Conservation (phyloP, 116 monocot species). For the Phalaenopsis hybrid region DNA sequence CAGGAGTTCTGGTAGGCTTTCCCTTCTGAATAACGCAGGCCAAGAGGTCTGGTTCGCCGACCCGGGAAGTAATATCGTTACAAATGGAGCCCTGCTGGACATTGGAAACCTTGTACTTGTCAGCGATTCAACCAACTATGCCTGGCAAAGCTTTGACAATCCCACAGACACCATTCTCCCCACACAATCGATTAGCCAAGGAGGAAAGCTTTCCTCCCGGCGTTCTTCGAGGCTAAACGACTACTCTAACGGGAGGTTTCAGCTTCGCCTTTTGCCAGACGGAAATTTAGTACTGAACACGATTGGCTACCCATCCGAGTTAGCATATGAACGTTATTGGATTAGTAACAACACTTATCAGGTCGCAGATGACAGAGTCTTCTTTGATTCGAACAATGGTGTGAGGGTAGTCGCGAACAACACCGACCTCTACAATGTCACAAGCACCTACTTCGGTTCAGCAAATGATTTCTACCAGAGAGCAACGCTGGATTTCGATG, state of each 20-base stretch:
- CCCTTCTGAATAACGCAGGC: constrained; percentile 10
- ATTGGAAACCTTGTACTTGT: constrained; percentile 30
- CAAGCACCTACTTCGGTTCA: neutral
- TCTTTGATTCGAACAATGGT: neutral
- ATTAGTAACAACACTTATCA: neutral
- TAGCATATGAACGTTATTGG: constrained; percentile 16
- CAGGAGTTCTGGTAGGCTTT: constrained; percentile 15
- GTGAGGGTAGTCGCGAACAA: neutral
- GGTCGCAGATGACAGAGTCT: neutral
- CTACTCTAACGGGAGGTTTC: constrained; percentile 23
- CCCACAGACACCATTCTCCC: constrained; percentile 40
- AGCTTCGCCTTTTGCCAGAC: constrained; percentile 9
- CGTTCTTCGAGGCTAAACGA: neutral
- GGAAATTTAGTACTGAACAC: constrained; percentile 16
- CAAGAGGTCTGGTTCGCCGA: constrained; percentile 20
- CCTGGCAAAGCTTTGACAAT: constrained; percentile 29
- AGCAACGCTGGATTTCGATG: constrained; percentile 22
- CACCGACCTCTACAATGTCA: neutral
- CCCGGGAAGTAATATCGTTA: neutral
- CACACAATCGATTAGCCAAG: constrained; percentile 6
- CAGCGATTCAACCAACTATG: neutral
- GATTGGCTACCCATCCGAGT: neutral
- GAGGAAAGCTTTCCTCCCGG: neutral
- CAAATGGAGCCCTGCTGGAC: constrained; percentile 25
- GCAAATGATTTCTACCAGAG: constrained; percentile 12